Evolutionary conservation across 208 protist genomes (phyloP).

Genomic region (Porcisia deanei): DNA sequence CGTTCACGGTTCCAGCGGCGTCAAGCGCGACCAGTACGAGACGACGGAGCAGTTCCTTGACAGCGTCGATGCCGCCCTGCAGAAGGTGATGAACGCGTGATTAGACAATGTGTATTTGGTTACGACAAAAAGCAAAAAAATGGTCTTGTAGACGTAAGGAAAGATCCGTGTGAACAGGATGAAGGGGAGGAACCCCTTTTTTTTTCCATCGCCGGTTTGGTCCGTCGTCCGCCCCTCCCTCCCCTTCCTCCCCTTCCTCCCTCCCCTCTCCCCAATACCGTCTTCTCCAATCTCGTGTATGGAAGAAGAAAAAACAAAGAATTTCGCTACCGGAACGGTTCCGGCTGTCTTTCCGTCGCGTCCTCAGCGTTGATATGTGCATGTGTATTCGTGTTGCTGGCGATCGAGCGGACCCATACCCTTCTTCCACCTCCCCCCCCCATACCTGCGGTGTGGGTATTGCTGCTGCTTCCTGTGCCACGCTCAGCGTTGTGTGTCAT

Average conservation of each 20-base stretch:
- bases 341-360: not conserved
- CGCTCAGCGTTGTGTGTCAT: too few relatives aligned
- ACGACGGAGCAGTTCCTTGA: conserved; percentile 90
- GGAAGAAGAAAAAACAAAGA: conserved; percentile 26
- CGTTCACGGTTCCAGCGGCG: conserved; percentile 79
- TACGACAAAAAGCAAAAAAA: not conserved
- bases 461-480: too few relatives aligned
- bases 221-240: not conserved
- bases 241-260: not conserved
- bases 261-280: not conserved
- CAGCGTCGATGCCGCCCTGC: conserved; percentile 65
- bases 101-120: not conserved
- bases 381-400: not conserved
- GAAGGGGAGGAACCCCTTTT: not conserved
- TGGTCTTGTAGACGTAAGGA: not conserved
- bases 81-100: conserved; percentile 44
- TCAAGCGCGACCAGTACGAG: conserved; percentile 88
- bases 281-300: not conserved
- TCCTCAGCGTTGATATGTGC: not conserved
- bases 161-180: not conserved
- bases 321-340: too few relatives aligned
- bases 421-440: not conserved
- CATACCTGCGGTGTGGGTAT: too few relatives aligned
- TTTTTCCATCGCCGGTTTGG: not conserved
- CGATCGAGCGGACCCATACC: not conserved